Base-by-base conservation (phyloP, 345 rosid species). In the Turritis glabra region DNA sequence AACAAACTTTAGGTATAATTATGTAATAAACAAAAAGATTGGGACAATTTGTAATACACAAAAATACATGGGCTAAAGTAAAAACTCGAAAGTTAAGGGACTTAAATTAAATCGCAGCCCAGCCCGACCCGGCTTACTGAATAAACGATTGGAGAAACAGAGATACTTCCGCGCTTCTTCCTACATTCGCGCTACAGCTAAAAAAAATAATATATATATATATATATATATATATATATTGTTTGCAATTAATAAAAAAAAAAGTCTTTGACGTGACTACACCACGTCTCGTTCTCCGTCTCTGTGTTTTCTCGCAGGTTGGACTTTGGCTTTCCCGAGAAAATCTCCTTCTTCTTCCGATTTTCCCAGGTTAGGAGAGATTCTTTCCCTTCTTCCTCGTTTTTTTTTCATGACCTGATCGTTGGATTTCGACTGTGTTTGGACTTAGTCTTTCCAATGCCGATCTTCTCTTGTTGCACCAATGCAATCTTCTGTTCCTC, bases 381-480 rank as follows among this genome's bases (percentile, higher is more conserved):
- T 11, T 2, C 4, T 11, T 25, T 18, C n/a, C 5, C 51, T 43
- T 18, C 12, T 4, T 0, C 5, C 5, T 18, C 6, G 9, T 1
- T 3, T 7, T 27, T 17, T 2, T 3, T 7, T 2, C 65, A 32
- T 75, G 79, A 76, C 69, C 58, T 69, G 64, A 65, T 44, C 7
- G 64, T 69, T n/a, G n/a, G 70, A 23, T 11, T 47, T 47, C 1
- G 37, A 50, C 37, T 74, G 27, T 66, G 58, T 26, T 54, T 35
- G 53, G 51, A 32, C 70, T 43, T 69, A 76, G 75, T 62, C n/a
- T 5, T 7, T 0, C 2, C 65, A 54, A 76, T 76, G 80, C 80
- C 75, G 75, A 5, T 76, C 80, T 76, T 76, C 80, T 76, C 79
- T 33, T 76, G 79, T 69, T 76, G 79, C 75, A 69, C 64, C 74